Conservation (phyloP, 257 asterid species). For the Hygrophila difformis region DNA sequence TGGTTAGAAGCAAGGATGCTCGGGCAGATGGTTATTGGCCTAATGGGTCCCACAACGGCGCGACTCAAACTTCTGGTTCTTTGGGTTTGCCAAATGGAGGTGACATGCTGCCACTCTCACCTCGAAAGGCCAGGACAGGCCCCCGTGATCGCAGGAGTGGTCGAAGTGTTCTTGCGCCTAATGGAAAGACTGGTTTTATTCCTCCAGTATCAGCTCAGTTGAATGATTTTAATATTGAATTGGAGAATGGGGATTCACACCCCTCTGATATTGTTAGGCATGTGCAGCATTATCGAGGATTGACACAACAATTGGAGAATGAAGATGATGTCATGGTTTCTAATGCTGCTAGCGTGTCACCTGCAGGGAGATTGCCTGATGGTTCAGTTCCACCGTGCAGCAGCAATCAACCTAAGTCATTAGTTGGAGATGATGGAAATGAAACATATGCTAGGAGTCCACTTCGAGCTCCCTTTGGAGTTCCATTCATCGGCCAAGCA, state of each 20-base stretch:
- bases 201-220: slow-evolving; percentile 23
- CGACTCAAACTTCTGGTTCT: slow-evolving; percentile 33
- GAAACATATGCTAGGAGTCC: slow-evolving; percentile 48
- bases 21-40: slow-evolving; percentile 33
- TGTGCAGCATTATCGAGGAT: too few species aligned
- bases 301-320: slow-evolving; percentile 11
- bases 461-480: slow-evolving; percentile 79
- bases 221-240: slow-evolving; percentile 18
- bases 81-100: slow-evolving; percentile 52
- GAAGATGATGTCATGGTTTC: slow-evolving; percentile 23
- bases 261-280: slow-evolving; percentile 29
- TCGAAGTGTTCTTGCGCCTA: not conserved
- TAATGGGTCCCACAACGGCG: too few species aligned
- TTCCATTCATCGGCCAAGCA: slow-evolving; percentile 61
- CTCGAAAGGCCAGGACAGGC: slow-evolving; percentile 51
- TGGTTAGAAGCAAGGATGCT: slow-evolving; percentile 37
- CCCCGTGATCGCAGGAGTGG: slow-evolving; percentile 13
- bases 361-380: slow-evolving; percentile 23
- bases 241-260: slow-evolving; percentile 48
- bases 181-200: slow-evolving; percentile 19
- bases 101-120: slow-evolving; percentile 51
- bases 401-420: slow-evolving; percentile 30
- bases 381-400: slow-evolving; percentile 29
- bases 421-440: slow-evolving; percentile 31
- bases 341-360: slow-evolving; percentile 17